Percentiles rank a stretch among this genome's conserved stretches.
These are phyloP conservation scores for Drechslera avenae DNA, from an alignment of 2,329 filamentous ascomycete genomes.

Conservation along the genomic window DNA sequence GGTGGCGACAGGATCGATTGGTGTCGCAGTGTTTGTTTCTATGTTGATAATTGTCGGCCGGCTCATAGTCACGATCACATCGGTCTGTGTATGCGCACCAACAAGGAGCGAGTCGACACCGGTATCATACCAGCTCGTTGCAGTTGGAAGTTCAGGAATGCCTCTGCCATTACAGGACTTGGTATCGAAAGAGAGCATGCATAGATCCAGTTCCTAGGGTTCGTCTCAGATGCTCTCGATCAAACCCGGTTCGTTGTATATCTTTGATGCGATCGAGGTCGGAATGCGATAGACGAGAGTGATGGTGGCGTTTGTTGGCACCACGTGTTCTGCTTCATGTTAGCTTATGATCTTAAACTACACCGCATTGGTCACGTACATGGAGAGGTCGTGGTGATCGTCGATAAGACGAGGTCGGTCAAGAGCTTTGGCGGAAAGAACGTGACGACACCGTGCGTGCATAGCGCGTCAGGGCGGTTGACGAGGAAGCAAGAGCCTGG, in stretches of 20 bases:
- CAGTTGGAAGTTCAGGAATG: conserved; percentile 13
- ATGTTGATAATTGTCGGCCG: conserved; percentile 25
- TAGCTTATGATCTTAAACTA: neutral
- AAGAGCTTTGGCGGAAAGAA: conserved; percentile 22
- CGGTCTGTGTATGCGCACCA: conserved; percentile 4
- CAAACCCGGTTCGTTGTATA: neutral
- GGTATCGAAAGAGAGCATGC: conserved; percentile 2
- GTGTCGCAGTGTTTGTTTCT: conserved; percentile 16
- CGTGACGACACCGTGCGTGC: neutral
- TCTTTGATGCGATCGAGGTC: neutral
- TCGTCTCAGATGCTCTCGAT: neutral
- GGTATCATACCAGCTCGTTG: conserved; percentile 20
- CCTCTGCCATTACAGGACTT: neutral
- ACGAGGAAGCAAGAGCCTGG: neutral
- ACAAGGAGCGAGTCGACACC: conserved; percentile 1
- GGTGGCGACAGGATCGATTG: neutral
- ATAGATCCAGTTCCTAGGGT: neutral
- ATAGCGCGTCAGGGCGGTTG: neutral
- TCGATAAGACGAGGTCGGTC: conserved; percentile 18
- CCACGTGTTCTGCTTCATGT: conserved; percentile 4
- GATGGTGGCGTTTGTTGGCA: conserved; percentile 6
- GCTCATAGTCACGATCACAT: conserved; percentile 17
- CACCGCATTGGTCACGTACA: conserved; percentile 11
- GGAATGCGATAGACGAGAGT: neutral
- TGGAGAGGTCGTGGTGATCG: conserved; percentile 13